A percentile compares a stretch with the other conserved stretches of the same genome.
Conservation (phyloP, 805 yeast genomes). For the Ogataea henricii region DNA sequence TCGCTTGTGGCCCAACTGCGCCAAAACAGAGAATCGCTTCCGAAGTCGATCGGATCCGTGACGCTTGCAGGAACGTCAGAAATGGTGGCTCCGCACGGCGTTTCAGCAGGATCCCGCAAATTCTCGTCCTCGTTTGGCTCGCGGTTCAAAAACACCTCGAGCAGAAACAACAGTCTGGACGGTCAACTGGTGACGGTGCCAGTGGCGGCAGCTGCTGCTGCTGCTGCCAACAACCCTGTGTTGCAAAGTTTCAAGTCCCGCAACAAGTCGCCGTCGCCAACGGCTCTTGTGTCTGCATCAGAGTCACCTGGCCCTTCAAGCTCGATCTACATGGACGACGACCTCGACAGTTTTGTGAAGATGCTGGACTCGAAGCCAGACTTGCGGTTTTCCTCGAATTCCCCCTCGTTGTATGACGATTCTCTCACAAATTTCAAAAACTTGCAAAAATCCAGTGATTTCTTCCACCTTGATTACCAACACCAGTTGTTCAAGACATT, state of each 20-base stretch:
- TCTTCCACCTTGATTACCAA: constrained; percentile 20
- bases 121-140: constrained; percentile 76
- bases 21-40: constrained; percentile 38
- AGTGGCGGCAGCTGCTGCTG: constrained; percentile 18
- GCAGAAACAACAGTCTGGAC: constrained; percentile 34
- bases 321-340: constrained; percentile 35
- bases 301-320: constrained; percentile 27
- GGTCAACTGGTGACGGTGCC: constrained; percentile 24
- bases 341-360: constrained; percentile 36
- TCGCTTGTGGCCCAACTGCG: constrained; percentile 54
- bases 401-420: constrained; percentile 31
- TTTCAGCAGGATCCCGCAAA: constrained; percentile 47
- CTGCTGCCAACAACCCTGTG: constrained; percentile 23
- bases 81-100: constrained; percentile 11
- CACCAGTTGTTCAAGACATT: constrained; percentile 20
- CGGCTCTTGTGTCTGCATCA: constrained; percentile 8
- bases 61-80: constrained; percentile 6
- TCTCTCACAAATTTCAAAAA: constrained; percentile 31
- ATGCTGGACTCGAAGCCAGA: constrained; percentile 41
- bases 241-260: constrained; percentile 29
- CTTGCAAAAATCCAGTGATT: constrained; percentile 30
- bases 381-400: constrained; percentile 32
- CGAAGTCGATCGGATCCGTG: constrained; percentile 45
- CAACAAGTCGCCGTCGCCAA: constrained; percentile 26
- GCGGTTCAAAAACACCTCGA: constrained; percentile 36